Evolutionary conservation across 1,284 basidiomycete genomes (phyloP), one percentile per base, ranked within the genome.

Genomic region (Porodaedalea pini): DNA sequence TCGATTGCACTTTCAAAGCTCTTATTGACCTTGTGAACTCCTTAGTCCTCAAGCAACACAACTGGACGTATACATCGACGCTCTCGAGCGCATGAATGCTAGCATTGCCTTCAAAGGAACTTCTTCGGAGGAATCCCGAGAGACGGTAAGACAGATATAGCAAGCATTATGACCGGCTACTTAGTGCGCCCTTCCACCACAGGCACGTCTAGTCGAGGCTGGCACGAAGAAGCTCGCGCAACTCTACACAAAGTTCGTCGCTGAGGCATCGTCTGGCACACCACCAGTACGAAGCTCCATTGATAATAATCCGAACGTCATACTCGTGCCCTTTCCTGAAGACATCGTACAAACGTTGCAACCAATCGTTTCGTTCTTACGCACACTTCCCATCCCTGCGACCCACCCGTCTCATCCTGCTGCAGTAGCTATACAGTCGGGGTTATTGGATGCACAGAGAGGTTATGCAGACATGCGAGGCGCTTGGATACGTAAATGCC

Each of bases 401-500:
- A 90, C 89, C 0, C 88, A 90, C 62, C 88, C 87, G 2, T 86
- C 87, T 0, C 88, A 91, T 66, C 87, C 87, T 3, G 87, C 87
- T 7, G 80, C 86, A 0, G 72, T 74, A 2, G 73, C 75, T 1
- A 90, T 91, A 44, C 72, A 83, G 29, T 67, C 77, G 2, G 82
- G 85, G 1, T 68, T 92, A 3, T 82, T 78, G 63, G 89, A 91
- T 32, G 87, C 88, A 3, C 88, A 90, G 69, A 78, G 78, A 56
- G 89, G 89, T 1, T 91, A 89, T 61, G 89, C 87, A 0, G 89
- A 91, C 61, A 92, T 91, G 89, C 79, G 88, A 25, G 88, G 88
- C 2, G 76, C 75, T 10, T 91, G 88, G 89, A 76, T 75, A 39
- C 77, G 79, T 60, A 88, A 85, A 64, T 87, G 86, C 51, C 68